Conservation (phyloP, 2,329 filamentous ascomycete species). For the Colletotrichum lupini region DNA sequence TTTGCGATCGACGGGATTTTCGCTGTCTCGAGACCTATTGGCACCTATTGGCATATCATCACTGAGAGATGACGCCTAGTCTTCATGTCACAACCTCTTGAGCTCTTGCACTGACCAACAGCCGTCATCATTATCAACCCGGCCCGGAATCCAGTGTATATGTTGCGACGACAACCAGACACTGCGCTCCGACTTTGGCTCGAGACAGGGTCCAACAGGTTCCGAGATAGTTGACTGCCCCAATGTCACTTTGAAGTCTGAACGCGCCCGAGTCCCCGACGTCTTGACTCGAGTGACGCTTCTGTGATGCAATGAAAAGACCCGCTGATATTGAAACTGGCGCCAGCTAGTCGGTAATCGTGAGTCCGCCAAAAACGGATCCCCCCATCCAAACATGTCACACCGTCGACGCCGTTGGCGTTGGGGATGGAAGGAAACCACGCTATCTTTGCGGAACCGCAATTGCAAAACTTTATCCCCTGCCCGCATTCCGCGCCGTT, state of each 20-base stretch:
- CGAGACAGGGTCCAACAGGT: background rate
- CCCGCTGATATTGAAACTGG: background rate
- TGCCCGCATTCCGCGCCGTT: background rate
- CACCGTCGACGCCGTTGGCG: background rate
- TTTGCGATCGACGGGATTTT: background rate
- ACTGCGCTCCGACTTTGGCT: background rate
- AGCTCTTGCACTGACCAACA: background rate
- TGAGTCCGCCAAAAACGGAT: background rate
- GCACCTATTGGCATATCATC: background rate
- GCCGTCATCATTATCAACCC: background rate
- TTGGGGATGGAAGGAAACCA: background rate
- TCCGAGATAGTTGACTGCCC: background rate
- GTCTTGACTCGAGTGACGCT: background rate
- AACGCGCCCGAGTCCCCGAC: too few species aligned
- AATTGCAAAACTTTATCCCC: background rate
- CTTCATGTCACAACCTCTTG: background rate
- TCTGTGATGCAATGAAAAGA: slow-evolving; percentile 11
- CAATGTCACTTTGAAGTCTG: background rate
- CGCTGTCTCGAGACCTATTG: background rate
- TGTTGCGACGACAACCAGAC: background rate
- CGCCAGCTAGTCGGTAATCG: background rate
- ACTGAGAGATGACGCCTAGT: background rate
- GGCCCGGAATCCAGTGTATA: background rate
- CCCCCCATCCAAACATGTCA: background rate
- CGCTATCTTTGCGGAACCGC: background rate